A percentile compares a stretch with the other conserved stretches of the same genome.
Evolutionary conservation across 2,329 filamentous ascomycete genomes (phyloP).

Genomic region (Aspergillus thermomutatus): DNA sequence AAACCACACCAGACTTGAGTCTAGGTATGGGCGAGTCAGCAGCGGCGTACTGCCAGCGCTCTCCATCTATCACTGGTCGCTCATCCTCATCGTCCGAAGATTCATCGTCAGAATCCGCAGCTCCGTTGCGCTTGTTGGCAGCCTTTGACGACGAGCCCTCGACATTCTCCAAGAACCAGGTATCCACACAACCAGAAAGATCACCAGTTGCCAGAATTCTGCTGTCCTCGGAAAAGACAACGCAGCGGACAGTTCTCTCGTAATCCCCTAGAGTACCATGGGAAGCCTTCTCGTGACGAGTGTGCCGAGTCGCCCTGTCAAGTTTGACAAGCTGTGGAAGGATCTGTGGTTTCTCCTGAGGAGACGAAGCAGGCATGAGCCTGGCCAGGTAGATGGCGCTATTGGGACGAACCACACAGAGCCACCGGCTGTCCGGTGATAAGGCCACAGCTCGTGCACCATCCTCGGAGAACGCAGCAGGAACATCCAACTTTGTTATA

Average conservation of each 20-base stretch:
- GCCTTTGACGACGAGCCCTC: constrained; percentile 40
- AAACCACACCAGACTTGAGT: constrained; percentile 61
- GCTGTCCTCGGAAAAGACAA: constrained; percentile 77
- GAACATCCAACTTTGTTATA: constrained; percentile 67
- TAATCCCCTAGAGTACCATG: constrained; percentile 72
- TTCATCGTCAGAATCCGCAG: constrained; percentile 47
- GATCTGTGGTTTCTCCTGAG: constrained; percentile 41
- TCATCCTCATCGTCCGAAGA: constrained; percentile 51
- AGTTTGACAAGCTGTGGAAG: constrained; percentile 45
- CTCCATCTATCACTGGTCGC: constrained; percentile 51
- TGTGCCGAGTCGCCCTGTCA: constrained; percentile 33
- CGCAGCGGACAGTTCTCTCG: constrained; percentile 68
- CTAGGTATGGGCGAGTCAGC: constrained; percentile 66
- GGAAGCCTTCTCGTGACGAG: constrained; percentile 45
- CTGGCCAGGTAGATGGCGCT: constrained; percentile 55
- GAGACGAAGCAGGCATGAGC: constrained; percentile 41
- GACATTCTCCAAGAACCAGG: constrained; percentile 67
- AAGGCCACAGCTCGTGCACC: constrained; percentile 65
- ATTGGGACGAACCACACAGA: constrained; percentile 56
- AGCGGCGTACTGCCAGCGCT: constrained; percentile 74
- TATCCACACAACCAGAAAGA: constrained; percentile 80
- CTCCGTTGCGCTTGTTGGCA: constrained; percentile 38
- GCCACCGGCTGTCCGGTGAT: constrained; percentile 47
- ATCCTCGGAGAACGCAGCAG: constrained; percentile 52
- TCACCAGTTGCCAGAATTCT: constrained; percentile 76